Base-by-base conservation (phyloP, 495 filamentous ascomycete species). In the Penicillium cinerascens region DNA sequence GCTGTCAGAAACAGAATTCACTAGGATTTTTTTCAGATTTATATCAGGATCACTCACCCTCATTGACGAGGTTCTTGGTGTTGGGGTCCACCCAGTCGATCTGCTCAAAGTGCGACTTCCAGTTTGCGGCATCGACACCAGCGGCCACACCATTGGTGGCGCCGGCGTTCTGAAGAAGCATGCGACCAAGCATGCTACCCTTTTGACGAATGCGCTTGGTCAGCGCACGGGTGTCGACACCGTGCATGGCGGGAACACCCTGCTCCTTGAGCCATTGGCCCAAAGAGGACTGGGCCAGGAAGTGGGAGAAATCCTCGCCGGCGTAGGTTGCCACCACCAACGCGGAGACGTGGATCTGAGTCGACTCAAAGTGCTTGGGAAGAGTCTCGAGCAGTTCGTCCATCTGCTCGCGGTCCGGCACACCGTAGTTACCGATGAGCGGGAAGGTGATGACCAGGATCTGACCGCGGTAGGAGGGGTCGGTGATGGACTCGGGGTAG, bases 181-280 rank as follows among this genome's bases (percentile, higher is more conserved):
- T 84, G 44, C 89, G 87, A 18, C 92, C 93, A 23, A 97, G 83
- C 93, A 97, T 97, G 75, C 89, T 95, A 61, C 93, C 93, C 68
- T 96, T 82, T 59, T 95, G 79, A 59, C 93, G 82, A 55, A 98
- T 96, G 51, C 85, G 84, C 78, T 97, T 96, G 3, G 93, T 97
- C 68, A 98, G 73, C 16, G 90, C 87, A 70, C 93, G 80, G 25
- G 93, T 98, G 74, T 98, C 93, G 44, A 98, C 86, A 38, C 91
- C 93, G 68, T 93, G 90, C 71, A 98, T 92, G 51, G 93, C 93
- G n/a, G 93, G 93, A 44, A 98, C 82, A 40, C 86, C 88, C 66
- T 97, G 87, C 70, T 96, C 91, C 76, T 95, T 95, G 52, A 97
- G 82, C 93, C 93, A 98, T 73, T 85, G 81, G 25, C 91, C 92